Evolutionary conservation across 306 rosid species (phyloP), one percentile per base, ranked within the genome.

Genomic region (Casuarina cunninghamiana): DNA sequence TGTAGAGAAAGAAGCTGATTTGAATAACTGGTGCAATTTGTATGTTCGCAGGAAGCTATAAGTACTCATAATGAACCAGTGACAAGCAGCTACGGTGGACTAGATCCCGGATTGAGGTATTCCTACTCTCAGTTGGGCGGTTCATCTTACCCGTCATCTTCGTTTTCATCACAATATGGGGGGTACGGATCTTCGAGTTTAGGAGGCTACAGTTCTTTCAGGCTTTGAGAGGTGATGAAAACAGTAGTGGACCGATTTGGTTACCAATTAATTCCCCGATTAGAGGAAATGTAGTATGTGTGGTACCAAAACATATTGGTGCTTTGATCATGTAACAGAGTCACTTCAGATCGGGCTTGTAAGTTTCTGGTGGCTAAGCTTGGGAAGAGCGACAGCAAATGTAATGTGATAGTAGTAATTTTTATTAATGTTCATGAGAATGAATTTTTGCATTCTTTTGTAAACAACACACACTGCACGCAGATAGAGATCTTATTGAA

Each of bases 151-250:
- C 48, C 94, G 10, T 71, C 92, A 57, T 84, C 98, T 37, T 86
- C 97, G 8, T 72, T 92, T 72, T 38, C 97, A 57, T 79, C 93
- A 0, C 98, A 88, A 82, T 90, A 89, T 72, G 82, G 83, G 6
- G 93, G 88, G 17, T 91, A 94, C 70, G 97, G 93, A 78, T 90
- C 97, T 71, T 89, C 98, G 38, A 89, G 91, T 57, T 81, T 83
- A 16, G 96, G 98, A 83, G 96, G 96, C 81, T 94, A 88, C 88
- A 84, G 79, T 87, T 86, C 89, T 71, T 94, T 94, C 82, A 89
- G 97, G 84, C 96, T 91, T 78, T 94, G 85, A 90, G 16, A 15
- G 67, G 21, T 60, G 74, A 74, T 61, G 3, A 10, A 26, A 10
- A 42, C 81, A 43, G 72, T 70, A 35, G 72, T 74, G 82, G 77